phyloP scores from a whole-genome alignment of 495 filamentous ascomycete species.

The Hyphodiscus hymeniophilus region DNA sequence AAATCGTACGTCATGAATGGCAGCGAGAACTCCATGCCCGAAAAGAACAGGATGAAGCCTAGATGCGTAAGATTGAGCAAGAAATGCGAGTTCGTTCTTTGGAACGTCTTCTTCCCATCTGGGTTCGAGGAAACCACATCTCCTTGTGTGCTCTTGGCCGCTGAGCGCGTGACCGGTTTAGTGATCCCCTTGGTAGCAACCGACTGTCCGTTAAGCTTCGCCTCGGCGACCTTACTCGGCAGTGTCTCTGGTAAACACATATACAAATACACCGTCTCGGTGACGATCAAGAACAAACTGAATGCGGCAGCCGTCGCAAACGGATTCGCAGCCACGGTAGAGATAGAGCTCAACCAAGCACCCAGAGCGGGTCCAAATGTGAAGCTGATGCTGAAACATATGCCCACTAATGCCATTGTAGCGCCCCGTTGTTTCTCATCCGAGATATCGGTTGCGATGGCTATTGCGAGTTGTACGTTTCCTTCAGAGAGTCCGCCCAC shows the following conservation, averaged over 20 bases:
- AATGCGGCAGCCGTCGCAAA: slow-evolving; percentile 87
- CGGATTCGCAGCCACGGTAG: slow-evolving; percentile 75
- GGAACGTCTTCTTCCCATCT: slow-evolving; percentile 3
- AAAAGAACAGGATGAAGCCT: slow-evolving; percentile 91
- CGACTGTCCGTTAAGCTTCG: slow-evolving; percentile 18
- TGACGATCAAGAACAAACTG: slow-evolving; percentile 69
- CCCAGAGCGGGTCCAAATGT: slow-evolving; percentile 91
- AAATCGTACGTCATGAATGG: slow-evolving; percentile 96
- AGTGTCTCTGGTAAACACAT: slow-evolving; percentile 82
- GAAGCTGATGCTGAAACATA: slow-evolving; percentile 95
- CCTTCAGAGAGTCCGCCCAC: slow-evolving; percentile 93
- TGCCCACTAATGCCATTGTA: slow-evolving; percentile 93
- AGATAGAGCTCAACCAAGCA: slow-evolving; percentile 67
- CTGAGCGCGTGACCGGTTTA: slow-evolving; percentile 13
- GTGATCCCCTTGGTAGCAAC: slow-evolving; percentile 17
- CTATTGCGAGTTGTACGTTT: slow-evolving; percentile 92
- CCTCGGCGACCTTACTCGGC: slow-evolving; percentile 36
- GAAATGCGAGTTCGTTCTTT: slow-evolving; percentile 68
- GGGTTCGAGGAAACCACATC: slow-evolving; percentile 8
- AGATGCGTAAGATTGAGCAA: slow-evolving; percentile 86
- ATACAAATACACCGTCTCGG: slow-evolving; percentile 88
- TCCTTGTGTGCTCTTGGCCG: slow-evolving; percentile 4
- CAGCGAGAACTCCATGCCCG: slow-evolving; percentile 91
- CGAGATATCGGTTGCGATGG: slow-evolving; percentile 94
- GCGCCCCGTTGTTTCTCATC: slow-evolving; percentile 71